These are phyloP conservation scores for Curvularia verruculosa DNA, from an alignment of 2,329 filamentous ascomycete genomes.

Conservation along the genomic window DNA sequence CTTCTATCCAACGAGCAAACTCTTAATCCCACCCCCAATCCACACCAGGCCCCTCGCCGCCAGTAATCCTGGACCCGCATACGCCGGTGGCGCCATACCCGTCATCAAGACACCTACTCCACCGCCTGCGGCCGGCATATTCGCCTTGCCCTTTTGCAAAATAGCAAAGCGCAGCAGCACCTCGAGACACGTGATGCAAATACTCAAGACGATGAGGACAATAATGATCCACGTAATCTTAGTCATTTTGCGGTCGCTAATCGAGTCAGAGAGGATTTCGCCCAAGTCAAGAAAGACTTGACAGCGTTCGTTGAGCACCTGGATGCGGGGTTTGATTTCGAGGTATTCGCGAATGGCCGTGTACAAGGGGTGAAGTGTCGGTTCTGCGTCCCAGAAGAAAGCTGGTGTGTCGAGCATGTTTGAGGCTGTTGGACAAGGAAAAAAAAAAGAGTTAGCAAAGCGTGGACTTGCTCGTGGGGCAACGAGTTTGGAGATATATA, in stretches of 20 bases:
- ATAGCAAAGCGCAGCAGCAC: conserved; percentile 78
- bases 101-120: background rate
- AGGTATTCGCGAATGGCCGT: conserved; percentile 94
- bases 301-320: conserved; percentile 96
- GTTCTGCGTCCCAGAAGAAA: conserved; percentile 98
- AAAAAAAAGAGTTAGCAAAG: too few species aligned
- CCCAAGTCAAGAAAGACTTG: conserved; percentile 95
- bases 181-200: conserved; percentile 88
- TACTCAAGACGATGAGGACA: conserved; percentile 86
- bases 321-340: conserved; percentile 94
- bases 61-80: conserved; percentile 39
- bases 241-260: conserved; percentile 95
- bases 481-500: background rate
- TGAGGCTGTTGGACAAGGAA: conserved; percentile 67
- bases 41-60: conserved; percentile 34
- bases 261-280: conserved; percentile 89
- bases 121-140: conserved; percentile 4
- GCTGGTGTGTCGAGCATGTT: conserved; percentile 96
- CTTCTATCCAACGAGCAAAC: conserved; percentile 14
- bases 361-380: conserved; percentile 92
- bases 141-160: conserved; percentile 35
- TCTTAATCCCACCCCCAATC: conserved; percentile 29
- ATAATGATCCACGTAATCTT: conserved; percentile 98
- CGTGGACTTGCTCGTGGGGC: too few species aligned
- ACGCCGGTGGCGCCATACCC: conserved; percentile 17